Conservation (phyloP, 2,329 filamentous ascomycete genomes). For the Aspergillus terreus region DNA sequence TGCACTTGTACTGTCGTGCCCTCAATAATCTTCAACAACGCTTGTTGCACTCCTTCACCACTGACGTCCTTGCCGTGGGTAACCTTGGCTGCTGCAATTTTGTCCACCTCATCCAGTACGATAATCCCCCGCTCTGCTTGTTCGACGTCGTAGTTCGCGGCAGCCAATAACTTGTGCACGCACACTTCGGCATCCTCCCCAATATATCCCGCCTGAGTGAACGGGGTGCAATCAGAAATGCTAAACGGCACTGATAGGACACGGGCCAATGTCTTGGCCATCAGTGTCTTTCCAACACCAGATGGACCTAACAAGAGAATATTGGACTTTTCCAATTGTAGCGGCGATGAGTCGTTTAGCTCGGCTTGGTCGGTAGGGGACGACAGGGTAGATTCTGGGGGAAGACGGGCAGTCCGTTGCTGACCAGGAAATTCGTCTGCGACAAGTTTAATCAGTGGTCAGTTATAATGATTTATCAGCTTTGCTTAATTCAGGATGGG, state of each 20-base stretch:
- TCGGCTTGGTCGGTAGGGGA: conserved; percentile 31
- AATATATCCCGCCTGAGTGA: conserved; percentile 96
- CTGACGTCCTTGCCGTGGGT: conserved; percentile 89
- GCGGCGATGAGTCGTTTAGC: conserved; percentile 52
- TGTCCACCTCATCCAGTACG: conserved; percentile 95
- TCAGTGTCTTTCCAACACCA: conserved; percentile 94
- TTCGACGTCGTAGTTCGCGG: conserved; percentile 82
- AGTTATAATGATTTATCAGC: background rate
- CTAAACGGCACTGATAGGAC: conserved; percentile 93
- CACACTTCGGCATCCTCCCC: conserved; percentile 97
- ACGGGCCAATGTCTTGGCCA: conserved; percentile 82
- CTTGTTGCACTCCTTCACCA: conserved; percentile 95
- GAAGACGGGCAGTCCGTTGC: conserved; percentile 47
- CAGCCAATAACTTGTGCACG: conserved; percentile 83
- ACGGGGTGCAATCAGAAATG: conserved; percentile 92
- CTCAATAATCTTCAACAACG: conserved; percentile 91
- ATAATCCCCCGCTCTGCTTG: conserved; percentile 89
- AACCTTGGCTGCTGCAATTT: conserved; percentile 85
- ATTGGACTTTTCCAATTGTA: conserved; percentile 94
- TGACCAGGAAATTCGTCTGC: conserved; percentile 62
- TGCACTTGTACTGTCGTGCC: conserved; percentile 91
- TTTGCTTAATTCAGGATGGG: background rate
- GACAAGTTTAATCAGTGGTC: background rate
- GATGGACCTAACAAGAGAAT: conserved; percentile 86
- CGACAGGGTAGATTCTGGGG: conserved; percentile 25